These are phyloP conservation scores for Boletus patriciae DNA, from an alignment of 768 basidiomycete species.

Conservation along the genomic window DNA sequence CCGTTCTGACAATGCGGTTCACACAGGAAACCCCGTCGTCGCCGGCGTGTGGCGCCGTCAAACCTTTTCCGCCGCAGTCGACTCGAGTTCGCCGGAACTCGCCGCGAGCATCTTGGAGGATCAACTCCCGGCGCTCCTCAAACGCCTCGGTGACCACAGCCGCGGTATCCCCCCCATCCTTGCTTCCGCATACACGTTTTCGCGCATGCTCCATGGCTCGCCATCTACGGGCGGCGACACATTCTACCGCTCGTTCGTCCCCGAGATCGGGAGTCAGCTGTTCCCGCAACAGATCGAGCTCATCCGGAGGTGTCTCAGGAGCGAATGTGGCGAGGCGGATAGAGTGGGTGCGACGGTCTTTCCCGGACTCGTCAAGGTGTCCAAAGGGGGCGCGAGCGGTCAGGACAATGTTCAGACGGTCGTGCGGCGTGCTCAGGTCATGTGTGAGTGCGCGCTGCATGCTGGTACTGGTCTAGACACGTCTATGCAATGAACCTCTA, in stretches of 20 bases:
- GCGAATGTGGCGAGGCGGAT: conserved; percentile 71
- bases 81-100: conserved; percentile 72
- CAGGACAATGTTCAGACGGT: conserved; percentile 65
- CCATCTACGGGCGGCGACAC: conserved; percentile 54
- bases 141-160: conserved; percentile 45
- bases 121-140: conserved; percentile 64
- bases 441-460: conserved; percentile 79
- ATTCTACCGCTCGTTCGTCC: conserved; percentile 86
- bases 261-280: conserved; percentile 74
- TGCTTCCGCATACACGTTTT: conserved; percentile 74
- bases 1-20: neutral
- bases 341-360: conserved; percentile 83
- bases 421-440: conserved; percentile 80
- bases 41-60: conserved; percentile 88
- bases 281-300: conserved; percentile 80
- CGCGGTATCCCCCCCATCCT: conserved; percentile 57
- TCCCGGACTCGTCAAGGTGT: conserved; percentile 84
- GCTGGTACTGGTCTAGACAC: conserved; percentile 1
- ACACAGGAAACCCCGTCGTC: conserved; percentile 78
- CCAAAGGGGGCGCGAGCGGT: conserved; percentile 37
- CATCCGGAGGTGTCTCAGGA: conserved; percentile 75
- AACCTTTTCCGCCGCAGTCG: conserved; percentile 83
- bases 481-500: neutral
- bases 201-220: conserved; percentile 82
- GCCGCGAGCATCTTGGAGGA: conserved; percentile 65